Percentiles rank a stretch among this genome's conserved stretches.
These are phyloP conservation scores for Lentinula novae-zelandiae DNA, from an alignment of 1,284 basidiomycete species.

Conservation along the genomic window DNA sequence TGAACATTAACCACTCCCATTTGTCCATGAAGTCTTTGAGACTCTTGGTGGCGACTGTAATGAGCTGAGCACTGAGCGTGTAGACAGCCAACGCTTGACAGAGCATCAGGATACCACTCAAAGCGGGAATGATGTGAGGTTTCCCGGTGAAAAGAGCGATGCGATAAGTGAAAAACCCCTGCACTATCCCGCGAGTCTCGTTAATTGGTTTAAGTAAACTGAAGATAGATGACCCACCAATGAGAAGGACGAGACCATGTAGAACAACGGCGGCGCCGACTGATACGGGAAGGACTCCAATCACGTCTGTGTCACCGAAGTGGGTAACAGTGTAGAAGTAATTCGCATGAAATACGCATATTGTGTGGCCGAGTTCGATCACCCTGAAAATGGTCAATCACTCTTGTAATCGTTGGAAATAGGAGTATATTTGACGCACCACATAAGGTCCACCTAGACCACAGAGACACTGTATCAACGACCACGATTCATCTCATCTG, in stretches of 20 bases:
- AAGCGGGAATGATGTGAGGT: not conserved
- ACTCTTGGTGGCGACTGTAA: not conserved
- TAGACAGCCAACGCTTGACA: not conserved
- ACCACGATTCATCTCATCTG: not conserved
- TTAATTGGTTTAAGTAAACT: not conserved
- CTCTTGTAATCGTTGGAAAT: not conserved
- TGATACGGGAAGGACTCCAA: not conserved
- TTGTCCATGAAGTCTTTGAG: not conserved
- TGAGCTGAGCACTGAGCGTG: not conserved
- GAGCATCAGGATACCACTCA: not conserved
- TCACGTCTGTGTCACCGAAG: not conserved
- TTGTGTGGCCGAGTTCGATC: conserved; percentile 9
- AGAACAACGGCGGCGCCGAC: not conserved
- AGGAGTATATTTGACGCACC: not conserved
- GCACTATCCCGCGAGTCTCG: not conserved
- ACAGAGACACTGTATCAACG: not conserved
- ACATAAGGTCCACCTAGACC: conserved; percentile 1
- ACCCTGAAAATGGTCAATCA: conserved; percentile 2
- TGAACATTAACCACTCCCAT: conserved; percentile 2
- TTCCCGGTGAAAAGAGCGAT: not conserved
- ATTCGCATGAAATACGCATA: conserved; percentile 5
- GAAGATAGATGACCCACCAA: not conserved
- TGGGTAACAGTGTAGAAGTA: conserved; percentile 4
- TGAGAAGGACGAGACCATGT: not conserved
- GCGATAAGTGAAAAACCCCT: conserved; percentile 6